Percentiles rank a stretch among this genome's conserved stretches.
Conservation (phyloP, 805 yeast species). For the Jamesozyma hellenica region DNA sequence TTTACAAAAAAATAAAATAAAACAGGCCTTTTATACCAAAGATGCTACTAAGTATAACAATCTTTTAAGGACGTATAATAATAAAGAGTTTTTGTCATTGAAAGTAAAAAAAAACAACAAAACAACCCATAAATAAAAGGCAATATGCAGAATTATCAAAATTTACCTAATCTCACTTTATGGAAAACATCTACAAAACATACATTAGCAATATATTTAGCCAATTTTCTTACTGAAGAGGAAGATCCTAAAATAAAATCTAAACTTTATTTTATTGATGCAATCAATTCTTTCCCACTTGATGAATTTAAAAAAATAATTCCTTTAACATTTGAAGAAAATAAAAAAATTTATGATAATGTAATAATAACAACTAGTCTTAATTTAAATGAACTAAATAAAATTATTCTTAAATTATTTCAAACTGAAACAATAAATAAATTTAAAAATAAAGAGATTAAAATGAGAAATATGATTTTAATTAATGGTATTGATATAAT, state of each 20-base stretch:
- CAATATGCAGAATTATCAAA: background rate
- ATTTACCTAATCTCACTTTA: background rate
- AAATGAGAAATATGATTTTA: slow-evolving; percentile 3
- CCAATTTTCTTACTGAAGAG: background rate
- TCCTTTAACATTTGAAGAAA: slow-evolving; percentile 5
- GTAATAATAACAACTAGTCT: slow-evolving; percentile 21
- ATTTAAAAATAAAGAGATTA: background rate
- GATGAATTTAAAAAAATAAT: slow-evolving; percentile 15
- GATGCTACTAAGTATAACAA: no score
- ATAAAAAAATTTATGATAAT: slow-evolving; percentile 18
- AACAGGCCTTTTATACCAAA: no score
- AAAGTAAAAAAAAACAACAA: no score
- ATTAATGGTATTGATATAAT: slow-evolving; percentile 23
- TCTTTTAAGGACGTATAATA: no score
- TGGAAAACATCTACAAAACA: slow-evolving; percentile 1
- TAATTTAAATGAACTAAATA: slow-evolving; percentile 20
- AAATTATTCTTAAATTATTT: slow-evolving; percentile 2
- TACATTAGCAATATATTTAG: background rate
- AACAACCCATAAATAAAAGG: no score
- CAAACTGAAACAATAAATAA: background rate
- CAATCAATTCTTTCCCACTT: slow-evolving; percentile 26
- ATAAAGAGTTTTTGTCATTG: no score
- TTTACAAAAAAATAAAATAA: no score
- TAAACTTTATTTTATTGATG: slow-evolving; percentile 23
- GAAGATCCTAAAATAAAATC: background rate